Conservation (phyloP, 805 yeast species). For the Komagataella ulmi region DNA sequence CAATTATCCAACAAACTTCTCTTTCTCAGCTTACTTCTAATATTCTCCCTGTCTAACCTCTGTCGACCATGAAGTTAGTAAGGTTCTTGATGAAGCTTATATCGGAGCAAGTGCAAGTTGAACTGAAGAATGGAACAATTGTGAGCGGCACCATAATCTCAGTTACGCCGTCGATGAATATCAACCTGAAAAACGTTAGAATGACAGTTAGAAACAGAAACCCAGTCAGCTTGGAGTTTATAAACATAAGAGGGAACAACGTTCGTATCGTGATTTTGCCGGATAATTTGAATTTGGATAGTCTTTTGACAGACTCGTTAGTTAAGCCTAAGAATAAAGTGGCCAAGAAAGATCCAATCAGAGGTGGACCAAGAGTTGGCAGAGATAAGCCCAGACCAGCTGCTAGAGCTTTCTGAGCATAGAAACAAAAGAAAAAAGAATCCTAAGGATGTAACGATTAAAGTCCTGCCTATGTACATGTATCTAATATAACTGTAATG, state of each 20-base stretch:
- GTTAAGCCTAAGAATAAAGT: slow-evolving; percentile 24
- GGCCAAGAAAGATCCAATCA: neutral
- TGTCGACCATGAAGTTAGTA: slow-evolving; percentile 42
- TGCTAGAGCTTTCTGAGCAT: neutral
- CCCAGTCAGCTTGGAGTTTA: slow-evolving; percentile 58
- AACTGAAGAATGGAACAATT: slow-evolving; percentile 81
- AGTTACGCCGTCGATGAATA: slow-evolving; percentile 87
- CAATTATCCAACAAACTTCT: neutral
- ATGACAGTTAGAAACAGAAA: slow-evolving; percentile 63
- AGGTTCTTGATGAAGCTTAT: slow-evolving; percentile 74
- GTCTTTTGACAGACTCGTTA: slow-evolving; percentile 38
- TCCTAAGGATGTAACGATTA: neutral
- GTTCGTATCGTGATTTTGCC: slow-evolving; percentile 77
- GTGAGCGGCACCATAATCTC: slow-evolving; percentile 75
- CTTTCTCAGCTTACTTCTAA: neutral
- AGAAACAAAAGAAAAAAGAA: neutral
- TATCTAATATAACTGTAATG: neutral
- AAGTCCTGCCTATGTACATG: neutral
- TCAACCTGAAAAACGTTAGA: slow-evolving; percentile 66
- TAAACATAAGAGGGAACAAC: slow-evolving; percentile 82
- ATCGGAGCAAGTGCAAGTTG: slow-evolving; percentile 81
- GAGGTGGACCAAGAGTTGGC: slow-evolving; percentile 1
- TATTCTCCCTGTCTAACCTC: no score
- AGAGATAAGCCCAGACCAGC: slow-evolving; percentile 2
- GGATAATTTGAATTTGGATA: slow-evolving; percentile 68